Evolutionary conservation across 2,329 filamentous ascomycete genomes (phyloP), one percentile per base, ranked within the genome.

Genomic region (Colletotrichum sp.): DNA sequence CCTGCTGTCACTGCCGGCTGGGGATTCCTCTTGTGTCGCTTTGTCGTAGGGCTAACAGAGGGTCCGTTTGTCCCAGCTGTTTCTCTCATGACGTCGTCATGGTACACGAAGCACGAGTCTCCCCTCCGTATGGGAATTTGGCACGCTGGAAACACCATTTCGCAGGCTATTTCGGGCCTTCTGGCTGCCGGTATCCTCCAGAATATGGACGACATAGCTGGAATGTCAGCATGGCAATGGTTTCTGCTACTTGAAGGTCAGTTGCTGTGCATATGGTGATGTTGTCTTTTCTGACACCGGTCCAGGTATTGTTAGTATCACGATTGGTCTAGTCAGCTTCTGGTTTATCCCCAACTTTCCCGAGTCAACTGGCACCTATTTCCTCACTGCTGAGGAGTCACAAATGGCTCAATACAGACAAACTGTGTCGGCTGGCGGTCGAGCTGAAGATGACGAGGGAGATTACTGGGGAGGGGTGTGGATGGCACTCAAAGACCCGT

Each of bases 61-160:
- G 83, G 82, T 0, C 82, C 82, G 0, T 90, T 89, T 76, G 85
- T 89, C 5, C 89, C 89, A 0, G 89, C 85, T 28, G 86, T 83
- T 2, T 83, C 88, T 7, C 86, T 89, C 44, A 86, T 87, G 79
- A 85, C 84, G 3, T 87, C 85, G 1, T 87, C 86, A 1, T 89
- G 87, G 87, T 89, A 89, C 75, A 88, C 85, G 0, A 86, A 87
- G 57, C 80, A 84, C 13, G 87, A 89, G 68, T 81, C 84, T 1
- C 86, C 86, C 1, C 81, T 85, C 10, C 81, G 87, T 0, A 88
- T 88, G 80, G 87, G 84, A 8, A 83, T 88, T 21, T 85, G 87
- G 81, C 87, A 88, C 78, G 87, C 86, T 1, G 87, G 87, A 26
- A 87, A 86, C 60, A 86, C 84, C 9, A 85, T 88, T 34, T 87